Conservation (phyloP, 176 grass and related monocot genomes). For the Cenchrus americanus region DNA sequence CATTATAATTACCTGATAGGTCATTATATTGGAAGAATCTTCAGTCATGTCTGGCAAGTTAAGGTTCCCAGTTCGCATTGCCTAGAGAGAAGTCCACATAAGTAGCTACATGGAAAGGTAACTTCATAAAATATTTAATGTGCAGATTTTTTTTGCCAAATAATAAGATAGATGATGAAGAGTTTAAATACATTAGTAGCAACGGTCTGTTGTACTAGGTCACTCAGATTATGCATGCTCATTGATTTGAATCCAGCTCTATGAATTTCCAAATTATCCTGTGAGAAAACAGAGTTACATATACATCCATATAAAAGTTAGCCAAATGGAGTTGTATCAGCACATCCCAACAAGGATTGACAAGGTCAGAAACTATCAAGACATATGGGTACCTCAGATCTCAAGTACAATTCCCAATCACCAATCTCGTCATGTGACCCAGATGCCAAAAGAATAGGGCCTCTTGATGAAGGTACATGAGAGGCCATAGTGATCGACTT, state of each 20-base stretch:
- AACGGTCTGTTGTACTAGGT: slow-evolving; percentile 78
- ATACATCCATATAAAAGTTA: slow-evolving; percentile 35
- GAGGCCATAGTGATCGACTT: slow-evolving; percentile 64
- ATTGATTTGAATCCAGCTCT: slow-evolving; percentile 82
- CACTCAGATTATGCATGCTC: slow-evolving; percentile 94
- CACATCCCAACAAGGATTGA: slow-evolving; percentile 22
- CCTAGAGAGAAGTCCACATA: slow-evolving; percentile 57
- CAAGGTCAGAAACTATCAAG: slow-evolving; percentile 27
- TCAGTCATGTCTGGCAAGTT: slow-evolving; percentile 75
- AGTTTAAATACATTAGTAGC: slow-evolving; percentile 71
- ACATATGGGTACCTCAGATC: slow-evolving; percentile 65
- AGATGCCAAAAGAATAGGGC: slow-evolving; percentile 83
- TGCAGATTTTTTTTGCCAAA: slow-evolving; percentile 1
- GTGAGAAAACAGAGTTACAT: slow-evolving; percentile 33
- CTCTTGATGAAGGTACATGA: slow-evolving; percentile 56
- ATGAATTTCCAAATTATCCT: slow-evolving; percentile 81
- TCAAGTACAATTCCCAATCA: slow-evolving; percentile 80
- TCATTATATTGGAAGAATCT: slow-evolving; percentile 85
- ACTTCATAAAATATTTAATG: slow-evolving; percentile 18
- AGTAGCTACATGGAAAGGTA: slow-evolving; percentile 14
- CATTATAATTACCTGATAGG: slow-evolving; percentile 72
- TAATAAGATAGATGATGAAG: slow-evolving; percentile 41
- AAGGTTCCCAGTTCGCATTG: slow-evolving; percentile 75
- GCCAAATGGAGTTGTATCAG: slow-evolving; percentile 19
- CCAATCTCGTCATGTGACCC: slow-evolving; percentile 71